These are phyloP conservation scores for Calonectria hongkongensis DNA, from an alignment of 2,329 filamentous ascomycete genomes.

Conservation along the genomic window DNA sequence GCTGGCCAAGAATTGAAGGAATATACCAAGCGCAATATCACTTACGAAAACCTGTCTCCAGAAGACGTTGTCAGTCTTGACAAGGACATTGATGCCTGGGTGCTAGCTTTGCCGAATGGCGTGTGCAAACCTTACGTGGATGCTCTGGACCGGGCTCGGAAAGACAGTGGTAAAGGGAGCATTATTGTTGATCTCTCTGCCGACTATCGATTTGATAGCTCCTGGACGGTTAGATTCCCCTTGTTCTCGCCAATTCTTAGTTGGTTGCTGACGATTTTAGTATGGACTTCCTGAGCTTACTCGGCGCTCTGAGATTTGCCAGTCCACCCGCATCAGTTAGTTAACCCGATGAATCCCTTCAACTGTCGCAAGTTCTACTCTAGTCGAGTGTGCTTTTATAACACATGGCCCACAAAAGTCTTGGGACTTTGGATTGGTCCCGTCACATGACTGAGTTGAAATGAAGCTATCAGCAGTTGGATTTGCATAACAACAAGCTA, in stretches of 20 bases:
- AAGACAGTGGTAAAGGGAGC: slow-evolving; percentile 73
- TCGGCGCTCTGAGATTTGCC: too few relatives aligned
- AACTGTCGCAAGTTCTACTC: too few relatives aligned
- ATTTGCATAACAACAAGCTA: background rate
- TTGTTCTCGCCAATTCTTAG: too few relatives aligned
- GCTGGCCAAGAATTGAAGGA: slow-evolving; percentile 90
- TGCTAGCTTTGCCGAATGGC: slow-evolving; percentile 96
- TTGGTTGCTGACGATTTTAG: too few relatives aligned
- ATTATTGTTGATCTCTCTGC: slow-evolving; percentile 96
- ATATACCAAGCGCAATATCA: slow-evolving; percentile 93
- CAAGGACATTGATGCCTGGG: slow-evolving; percentile 93
- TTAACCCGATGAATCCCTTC: too few relatives aligned
- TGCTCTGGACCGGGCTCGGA: slow-evolving; percentile 79
- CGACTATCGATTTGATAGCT: slow-evolving; percentile 91
- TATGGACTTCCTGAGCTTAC: too few relatives aligned
- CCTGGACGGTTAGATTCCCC: slow-evolving; percentile 61
- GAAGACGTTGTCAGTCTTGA: slow-evolving; percentile 93
- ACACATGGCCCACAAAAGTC: too few relatives aligned
- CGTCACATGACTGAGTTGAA: too few relatives aligned
- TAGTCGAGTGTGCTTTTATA: too few relatives aligned
- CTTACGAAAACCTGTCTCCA: slow-evolving; percentile 90
- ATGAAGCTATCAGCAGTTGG: background rate
- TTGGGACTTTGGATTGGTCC: too few relatives aligned
- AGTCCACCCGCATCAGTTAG: too few relatives aligned
- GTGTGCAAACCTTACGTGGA: slow-evolving; percentile 96